phyloP scores from a whole-genome alignment of 768 basidiomycete species.

The Favolaschia claudopus region DNA sequence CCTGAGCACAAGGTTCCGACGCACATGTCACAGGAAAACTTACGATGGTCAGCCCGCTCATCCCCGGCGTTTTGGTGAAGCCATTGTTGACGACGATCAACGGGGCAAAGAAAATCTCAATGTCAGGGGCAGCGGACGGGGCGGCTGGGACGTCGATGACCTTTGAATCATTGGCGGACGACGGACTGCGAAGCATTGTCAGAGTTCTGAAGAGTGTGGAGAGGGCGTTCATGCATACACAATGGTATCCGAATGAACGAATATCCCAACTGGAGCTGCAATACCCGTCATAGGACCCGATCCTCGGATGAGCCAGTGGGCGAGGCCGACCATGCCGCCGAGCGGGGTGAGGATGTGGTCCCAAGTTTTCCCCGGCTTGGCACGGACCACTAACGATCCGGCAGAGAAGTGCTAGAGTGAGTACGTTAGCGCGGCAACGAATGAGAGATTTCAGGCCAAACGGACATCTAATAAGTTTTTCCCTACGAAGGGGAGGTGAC shows the following conservation, averaged over 20 bases:
- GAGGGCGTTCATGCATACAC: too few relatives aligned
- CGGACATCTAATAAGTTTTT: slow-evolving; percentile 30
- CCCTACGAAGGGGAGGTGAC: slow-evolving; percentile 34
- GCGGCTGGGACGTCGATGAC: slow-evolving; percentile 1
- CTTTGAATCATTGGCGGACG: neutral
- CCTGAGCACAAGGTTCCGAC: neutral
- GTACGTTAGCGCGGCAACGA: neutral
- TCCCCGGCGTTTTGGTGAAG: slow-evolving; percentile 9
- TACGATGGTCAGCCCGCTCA: slow-evolving; percentile 8
- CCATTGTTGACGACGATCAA: slow-evolving; percentile 18
- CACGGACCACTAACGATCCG: slow-evolving; percentile 11
- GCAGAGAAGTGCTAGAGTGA: neutral
- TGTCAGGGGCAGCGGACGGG: slow-evolving; percentile 3
- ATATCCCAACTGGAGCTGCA: slow-evolving; percentile 11
- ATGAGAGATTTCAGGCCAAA: neutral
- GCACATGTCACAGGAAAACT: neutral
- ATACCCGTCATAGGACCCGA: slow-evolving; percentile 5
- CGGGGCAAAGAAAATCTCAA: slow-evolving; percentile 21
- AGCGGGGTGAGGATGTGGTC: slow-evolving; percentile 12
- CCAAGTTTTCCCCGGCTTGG: slow-evolving; percentile 17
- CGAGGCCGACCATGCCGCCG: neutral
- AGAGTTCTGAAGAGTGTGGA: too few relatives aligned
- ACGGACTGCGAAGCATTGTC: neutral
- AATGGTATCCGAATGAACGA: slow-evolving; percentile 15
- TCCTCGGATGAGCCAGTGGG: slow-evolving; percentile 12